Conservation (phyloP, 345 rosid genomes). For the Erucastrum elatum region DNA sequence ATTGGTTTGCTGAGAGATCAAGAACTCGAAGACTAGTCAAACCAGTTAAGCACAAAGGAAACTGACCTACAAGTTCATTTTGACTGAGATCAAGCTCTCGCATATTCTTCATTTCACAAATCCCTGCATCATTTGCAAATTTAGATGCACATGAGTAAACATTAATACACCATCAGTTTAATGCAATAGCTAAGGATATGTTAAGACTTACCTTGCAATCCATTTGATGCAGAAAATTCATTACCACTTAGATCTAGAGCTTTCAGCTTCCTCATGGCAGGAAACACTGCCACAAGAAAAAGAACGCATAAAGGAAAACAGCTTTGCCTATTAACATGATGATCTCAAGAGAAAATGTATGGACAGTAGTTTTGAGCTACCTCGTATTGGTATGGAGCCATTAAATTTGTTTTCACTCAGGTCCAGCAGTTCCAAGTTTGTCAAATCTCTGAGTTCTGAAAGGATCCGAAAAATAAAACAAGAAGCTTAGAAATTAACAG, state of each 20-base stretch:
- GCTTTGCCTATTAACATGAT: not conserved
- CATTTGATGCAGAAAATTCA: not conserved
- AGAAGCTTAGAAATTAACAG: not conserved
- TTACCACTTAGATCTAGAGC: constrained; percentile 15
- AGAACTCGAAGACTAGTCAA: not conserved
- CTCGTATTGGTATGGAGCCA: no score
- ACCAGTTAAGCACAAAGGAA: not conserved
- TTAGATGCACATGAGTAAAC: not conserved
- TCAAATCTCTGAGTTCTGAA: no score
- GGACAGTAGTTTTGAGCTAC: not conserved
- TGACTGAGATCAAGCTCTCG: not conserved
- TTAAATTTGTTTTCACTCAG: no score
- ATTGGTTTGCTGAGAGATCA: not conserved
- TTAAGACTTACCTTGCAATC: constrained; percentile 7
- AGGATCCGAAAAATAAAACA: not conserved
- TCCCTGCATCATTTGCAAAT: not conserved
- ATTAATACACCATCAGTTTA: not conserved
- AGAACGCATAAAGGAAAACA: not conserved
- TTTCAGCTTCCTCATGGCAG: not conserved
- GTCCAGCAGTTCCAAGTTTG: no score
- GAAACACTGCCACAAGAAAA: no score
- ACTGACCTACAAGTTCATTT: not conserved
- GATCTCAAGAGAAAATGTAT: not conserved
- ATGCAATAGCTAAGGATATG: not conserved
- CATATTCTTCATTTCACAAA: not conserved